Evolutionary conservation across 2,329 filamentous ascomycete genomes (phyloP), one percentile per base, ranked within the genome.

Genomic region (Aspergillus hortae): DNA sequence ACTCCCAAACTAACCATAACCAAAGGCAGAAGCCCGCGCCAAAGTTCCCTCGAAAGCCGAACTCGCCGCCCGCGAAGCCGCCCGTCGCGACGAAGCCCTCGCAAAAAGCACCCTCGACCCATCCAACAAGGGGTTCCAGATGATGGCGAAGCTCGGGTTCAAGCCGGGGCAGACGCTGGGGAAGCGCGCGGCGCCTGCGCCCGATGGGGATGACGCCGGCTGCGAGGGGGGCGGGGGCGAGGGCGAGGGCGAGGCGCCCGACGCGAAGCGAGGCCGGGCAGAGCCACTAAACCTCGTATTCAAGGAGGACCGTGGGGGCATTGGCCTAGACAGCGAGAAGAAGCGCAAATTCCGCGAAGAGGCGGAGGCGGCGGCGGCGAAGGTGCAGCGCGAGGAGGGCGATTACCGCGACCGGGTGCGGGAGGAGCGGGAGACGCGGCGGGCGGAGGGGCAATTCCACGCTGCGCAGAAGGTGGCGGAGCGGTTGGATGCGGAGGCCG

Each of bases 131-230:
- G 94, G 92, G 1, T 84, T 95, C 56, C 85, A 89, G 58, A 96
- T 99, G 90, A 96, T 99, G 92, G 87, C 90, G 19, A 92, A 90
- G 71, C 89, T 99, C 80, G 94, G 94, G 1, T 99, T 95, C 75
- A 87, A 84, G 52, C 77, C 83, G 17, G 91, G 92, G 21, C 84
- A 83, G 33, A 80, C 85, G 0, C 76, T 97, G 3, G 94, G 94
- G 1, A 84, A 81, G 60, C 75, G 35, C 15, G 78, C n/a, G 73
- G n/a, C 40, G 51, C 48, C 17, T 23, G 23, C 23, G 23, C 23
- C 23, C 23, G 23, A 23, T 23, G 23, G 1, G 23, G 6, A 23
- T 1, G 23, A 6, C 19, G 52, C 25, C 15, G 41, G 42, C 17
- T 36, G 35, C 10, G 40, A 41, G 17, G 27, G 42, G n/a, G 38